phyloP scores from a whole-genome alignment of 345 rosid genomes.

The Litchi chinensis region DNA sequence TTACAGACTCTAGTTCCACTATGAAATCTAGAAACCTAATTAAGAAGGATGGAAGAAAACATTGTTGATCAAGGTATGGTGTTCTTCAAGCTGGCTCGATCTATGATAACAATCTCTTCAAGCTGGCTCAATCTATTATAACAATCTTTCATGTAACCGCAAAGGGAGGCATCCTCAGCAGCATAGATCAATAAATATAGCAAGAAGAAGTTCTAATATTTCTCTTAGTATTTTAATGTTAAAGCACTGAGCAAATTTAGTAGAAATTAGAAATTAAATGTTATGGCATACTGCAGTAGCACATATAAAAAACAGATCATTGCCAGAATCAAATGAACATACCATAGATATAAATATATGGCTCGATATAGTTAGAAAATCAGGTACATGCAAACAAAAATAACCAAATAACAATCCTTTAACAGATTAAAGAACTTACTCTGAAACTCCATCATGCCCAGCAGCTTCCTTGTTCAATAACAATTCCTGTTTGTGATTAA shows the following conservation, averaged over 20 bases:
- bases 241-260: not conserved
- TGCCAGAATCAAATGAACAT: not conserved
- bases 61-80: not conserved
- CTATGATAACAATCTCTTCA: not conserved
- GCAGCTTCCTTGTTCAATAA: slow-evolving; percentile 57
- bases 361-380: slow-evolving; percentile 27
- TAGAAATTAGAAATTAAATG: not conserved
- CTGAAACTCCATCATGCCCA: slow-evolving; percentile 47
- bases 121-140: too few relatives aligned
- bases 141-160: not conserved
- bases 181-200: not conserved
- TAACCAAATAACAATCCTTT: not conserved
- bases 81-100: not conserved
- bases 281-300: not conserved
- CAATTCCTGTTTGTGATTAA: slow-evolving; percentile 60
- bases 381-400: not conserved
- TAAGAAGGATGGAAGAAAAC: not conserved
- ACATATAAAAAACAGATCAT: not conserved
- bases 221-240: not conserved
- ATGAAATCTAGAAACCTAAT: not conserved
- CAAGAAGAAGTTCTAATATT: not conserved
- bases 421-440: slow-evolving; percentile 45
- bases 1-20: not conserved
- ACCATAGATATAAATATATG: slow-evolving; percentile 24
- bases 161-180: not conserved